These are phyloP conservation scores for Starmerella stigmatis DNA, from an alignment of 805 yeast species.

Conservation along the genomic window DNA sequence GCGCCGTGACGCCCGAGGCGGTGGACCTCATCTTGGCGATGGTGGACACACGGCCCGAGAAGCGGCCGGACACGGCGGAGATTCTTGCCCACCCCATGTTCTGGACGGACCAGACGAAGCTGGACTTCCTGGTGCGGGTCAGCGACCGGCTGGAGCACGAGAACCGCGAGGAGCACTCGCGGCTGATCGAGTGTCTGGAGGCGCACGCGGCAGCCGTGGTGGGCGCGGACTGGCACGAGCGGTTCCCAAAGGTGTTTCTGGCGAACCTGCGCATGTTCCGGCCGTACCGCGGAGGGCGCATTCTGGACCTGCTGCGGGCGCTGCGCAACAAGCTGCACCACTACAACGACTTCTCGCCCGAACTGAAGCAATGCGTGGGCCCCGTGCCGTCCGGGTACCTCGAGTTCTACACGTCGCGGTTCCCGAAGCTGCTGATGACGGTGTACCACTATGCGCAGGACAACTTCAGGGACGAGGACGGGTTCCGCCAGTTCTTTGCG, in stretches of 20 bases:
- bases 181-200: conserved; percentile 47
- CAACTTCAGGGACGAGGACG: conserved; percentile 16
- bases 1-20: conserved; percentile 43
- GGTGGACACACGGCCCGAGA: conserved; percentile 56
- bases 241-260: conserved; percentile 62
- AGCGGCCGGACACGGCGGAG: conserved; percentile 58
- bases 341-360: conserved; percentile 60
- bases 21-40: conserved; percentile 59
- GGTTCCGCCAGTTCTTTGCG: conserved; percentile 10
- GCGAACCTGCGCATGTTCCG: conserved; percentile 84
- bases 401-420: conserved; percentile 57
- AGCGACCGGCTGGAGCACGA: conserved; percentile 88
- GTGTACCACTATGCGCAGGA: conserved; percentile 39
- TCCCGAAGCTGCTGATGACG: conserved; percentile 71
- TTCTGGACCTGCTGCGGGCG: conserved; percentile 82
- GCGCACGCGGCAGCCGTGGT: conserved; percentile 36
- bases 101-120: conserved; percentile 63
- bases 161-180: conserved; percentile 66
- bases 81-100: conserved; percentile 80
- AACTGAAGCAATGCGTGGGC: conserved; percentile 54
- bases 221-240: conserved; percentile 63
- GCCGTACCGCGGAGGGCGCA: conserved; percentile 64
- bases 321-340: conserved; percentile 91
- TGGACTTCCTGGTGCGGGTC: conserved; percentile 75
- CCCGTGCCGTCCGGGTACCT: conserved; percentile 80